Conservation (phyloP, 2,329 filamentous ascomycete species). For the Neopestalotiopsis clavispora region DNA sequence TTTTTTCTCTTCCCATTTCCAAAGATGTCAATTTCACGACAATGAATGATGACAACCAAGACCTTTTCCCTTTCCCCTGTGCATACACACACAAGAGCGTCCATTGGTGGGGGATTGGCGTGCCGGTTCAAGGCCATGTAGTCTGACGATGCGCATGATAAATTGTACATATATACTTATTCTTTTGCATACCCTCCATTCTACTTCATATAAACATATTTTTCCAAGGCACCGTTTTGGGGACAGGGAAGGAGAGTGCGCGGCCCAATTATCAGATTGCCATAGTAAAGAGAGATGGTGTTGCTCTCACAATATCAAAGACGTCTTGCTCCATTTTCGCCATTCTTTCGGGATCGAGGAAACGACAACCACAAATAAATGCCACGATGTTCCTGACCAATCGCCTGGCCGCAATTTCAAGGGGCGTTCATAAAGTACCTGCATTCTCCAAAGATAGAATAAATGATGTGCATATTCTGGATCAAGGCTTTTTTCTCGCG, state of each 20-base stretch:
- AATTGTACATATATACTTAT: neutral
- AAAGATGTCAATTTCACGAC: neutral
- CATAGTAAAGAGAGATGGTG: too few relatives aligned
- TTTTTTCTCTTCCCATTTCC: neutral
- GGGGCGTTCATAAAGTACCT: too few relatives aligned
- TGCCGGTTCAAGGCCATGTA: neutral
- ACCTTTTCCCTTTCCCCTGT: neutral
- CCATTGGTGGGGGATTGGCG: neutral
- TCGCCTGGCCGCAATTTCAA: too few relatives aligned
- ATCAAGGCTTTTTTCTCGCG: too few relatives aligned
- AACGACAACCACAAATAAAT: too few relatives aligned
- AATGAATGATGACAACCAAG: neutral
- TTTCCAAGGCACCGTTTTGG: neutral
- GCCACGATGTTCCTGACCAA: too few relatives aligned
- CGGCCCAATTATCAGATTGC: neutral
- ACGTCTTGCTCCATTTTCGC: too few relatives aligned
- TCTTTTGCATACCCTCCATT: neutral
- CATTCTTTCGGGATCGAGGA: too few relatives aligned
- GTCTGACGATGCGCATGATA: conserved; percentile 4
- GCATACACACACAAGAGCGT: neutral
- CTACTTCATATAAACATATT: neutral
- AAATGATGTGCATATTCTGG: too few relatives aligned
- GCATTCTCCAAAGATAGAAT: too few relatives aligned
- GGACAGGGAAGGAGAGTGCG: neutral
- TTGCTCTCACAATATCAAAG: too few relatives aligned